Percentiles rank a stretch among this genome's conserved stretches.
Conservation (phyloP, 192 early-diverging fungal species). For the Gigaspora rosea region DNA sequence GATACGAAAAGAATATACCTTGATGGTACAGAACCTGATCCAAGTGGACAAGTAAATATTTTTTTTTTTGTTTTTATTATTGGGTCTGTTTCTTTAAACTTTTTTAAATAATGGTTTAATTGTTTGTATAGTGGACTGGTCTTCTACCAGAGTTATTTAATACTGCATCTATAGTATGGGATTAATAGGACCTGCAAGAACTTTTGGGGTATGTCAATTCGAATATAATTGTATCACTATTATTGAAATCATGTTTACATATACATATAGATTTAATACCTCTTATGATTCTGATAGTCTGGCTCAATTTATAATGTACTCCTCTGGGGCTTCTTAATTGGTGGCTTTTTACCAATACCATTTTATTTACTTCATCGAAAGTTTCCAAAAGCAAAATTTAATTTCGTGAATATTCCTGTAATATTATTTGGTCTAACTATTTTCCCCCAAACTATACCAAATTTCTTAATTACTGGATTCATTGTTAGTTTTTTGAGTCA, state of each 20-base stretch:
- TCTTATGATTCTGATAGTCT: not conserved
- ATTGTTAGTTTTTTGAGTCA: slow-evolving; percentile 6
- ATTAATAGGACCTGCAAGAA: slow-evolving; percentile 53
- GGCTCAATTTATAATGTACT: slow-evolving; percentile 40
- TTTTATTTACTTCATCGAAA: slow-evolving; percentile 44
- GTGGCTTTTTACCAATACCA: slow-evolving; percentile 35
- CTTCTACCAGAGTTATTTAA: slow-evolving; percentile 22
- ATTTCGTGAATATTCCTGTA: slow-evolving; percentile 27
- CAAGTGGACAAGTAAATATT: not conserved
- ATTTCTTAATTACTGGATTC: slow-evolving; percentile 16
- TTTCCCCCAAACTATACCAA: not conserved
- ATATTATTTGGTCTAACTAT: not conserved
- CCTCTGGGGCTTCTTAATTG: slow-evolving; percentile 47
- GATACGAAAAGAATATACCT: slow-evolving; percentile 3
- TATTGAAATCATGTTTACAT: too few relatives aligned
- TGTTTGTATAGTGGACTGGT: not conserved
- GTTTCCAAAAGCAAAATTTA: slow-evolving; percentile 45
- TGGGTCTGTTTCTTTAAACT: not conserved
- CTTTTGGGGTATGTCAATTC: slow-evolving; percentile 44
- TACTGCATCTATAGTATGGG: slow-evolving; percentile 62
- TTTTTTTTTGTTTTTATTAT: not conserved
- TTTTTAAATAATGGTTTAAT: not conserved
- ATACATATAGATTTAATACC: not conserved
- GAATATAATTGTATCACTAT: too few relatives aligned
- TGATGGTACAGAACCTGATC: slow-evolving; percentile 7